phyloP scores from a whole-genome alignment of 2,329 filamentous ascomycete genomes.

The Phymatotrichopsis omnivora region DNA sequence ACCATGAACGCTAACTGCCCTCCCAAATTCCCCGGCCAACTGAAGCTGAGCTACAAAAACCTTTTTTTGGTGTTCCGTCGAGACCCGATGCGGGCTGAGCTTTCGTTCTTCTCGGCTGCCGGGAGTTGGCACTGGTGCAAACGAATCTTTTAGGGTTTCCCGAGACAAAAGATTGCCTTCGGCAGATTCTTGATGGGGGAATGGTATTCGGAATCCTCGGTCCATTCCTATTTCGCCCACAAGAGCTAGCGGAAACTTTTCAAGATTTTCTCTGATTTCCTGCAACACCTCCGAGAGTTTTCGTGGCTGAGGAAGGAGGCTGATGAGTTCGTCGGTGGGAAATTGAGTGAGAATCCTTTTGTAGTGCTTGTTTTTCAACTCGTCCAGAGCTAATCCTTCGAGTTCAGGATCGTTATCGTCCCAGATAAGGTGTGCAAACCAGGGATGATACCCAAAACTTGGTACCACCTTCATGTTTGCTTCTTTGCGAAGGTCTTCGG shows the following conservation, averaged over 20 bases:
- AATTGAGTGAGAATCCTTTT: slow-evolving; percentile 50
- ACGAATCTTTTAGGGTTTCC: too few relatives aligned
- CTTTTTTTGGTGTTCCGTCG: slow-evolving; percentile 56
- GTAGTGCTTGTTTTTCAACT: slow-evolving; percentile 50
- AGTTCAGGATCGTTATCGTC: slow-evolving; percentile 42
- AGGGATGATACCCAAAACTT: slow-evolving; percentile 80
- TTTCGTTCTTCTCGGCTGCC: slow-evolving; percentile 39
- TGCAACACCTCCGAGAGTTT: slow-evolving; percentile 50
- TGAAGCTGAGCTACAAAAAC: slow-evolving; percentile 59
- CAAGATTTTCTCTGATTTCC: slow-evolving; percentile 47
- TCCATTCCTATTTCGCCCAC: slow-evolving; percentile 72
- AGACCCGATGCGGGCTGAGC: slow-evolving; percentile 58
- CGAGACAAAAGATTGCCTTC: not conserved
- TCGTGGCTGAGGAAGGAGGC: slow-evolving; percentile 48
- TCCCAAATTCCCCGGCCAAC: slow-evolving; percentile 56
- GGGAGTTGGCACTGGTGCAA: slow-evolving; percentile 42
- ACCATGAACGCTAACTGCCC: slow-evolving; percentile 60
- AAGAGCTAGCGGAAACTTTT: slow-evolving; percentile 51
- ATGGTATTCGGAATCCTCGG: slow-evolving; percentile 63
- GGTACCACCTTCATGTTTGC: slow-evolving; percentile 44
- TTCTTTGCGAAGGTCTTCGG: too few relatives aligned
- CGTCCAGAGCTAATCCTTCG: slow-evolving; percentile 23
- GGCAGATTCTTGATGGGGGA: slow-evolving; percentile 6
- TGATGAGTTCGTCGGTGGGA: slow-evolving; percentile 39
- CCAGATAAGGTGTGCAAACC: slow-evolving; percentile 72